These are phyloP conservation scores for Malbranchea cinnamomea DNA, from an alignment of 2,329 filamentous ascomycete genomes.

Conservation along the genomic window DNA sequence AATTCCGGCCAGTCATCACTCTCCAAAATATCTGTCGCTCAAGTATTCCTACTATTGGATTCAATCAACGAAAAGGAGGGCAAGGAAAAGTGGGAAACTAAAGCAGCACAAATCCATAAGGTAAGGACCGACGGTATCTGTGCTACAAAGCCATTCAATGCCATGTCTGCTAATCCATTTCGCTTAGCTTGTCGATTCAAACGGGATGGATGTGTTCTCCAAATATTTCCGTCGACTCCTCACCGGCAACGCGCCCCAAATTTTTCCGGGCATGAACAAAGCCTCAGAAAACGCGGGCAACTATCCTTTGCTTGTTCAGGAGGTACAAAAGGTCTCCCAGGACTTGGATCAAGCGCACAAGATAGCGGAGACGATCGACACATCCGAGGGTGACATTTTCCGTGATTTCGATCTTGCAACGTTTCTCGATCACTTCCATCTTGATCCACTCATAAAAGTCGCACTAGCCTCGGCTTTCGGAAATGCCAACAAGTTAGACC, in stretches of 20 bases:
- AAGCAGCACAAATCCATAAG: conserved; percentile 83
- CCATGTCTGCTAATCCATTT: conserved; percentile 5
- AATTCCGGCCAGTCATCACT: conserved; percentile 46
- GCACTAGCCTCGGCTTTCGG: conserved; percentile 82
- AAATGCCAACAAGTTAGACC: conserved; percentile 59
- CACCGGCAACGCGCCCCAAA: conserved; percentile 76
- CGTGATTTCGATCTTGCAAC: conserved; percentile 91
- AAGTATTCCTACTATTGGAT: conserved; percentile 86
- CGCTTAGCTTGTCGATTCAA: conserved; percentile 72
- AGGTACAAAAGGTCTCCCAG: conserved; percentile 73
- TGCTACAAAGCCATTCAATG: conserved; percentile 3
- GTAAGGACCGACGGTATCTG: conserved; percentile 34
- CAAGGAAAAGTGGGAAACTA: conserved; percentile 78
- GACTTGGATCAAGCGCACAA: conserved; percentile 72
- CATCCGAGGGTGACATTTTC: conserved; percentile 80
- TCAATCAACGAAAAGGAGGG: conserved; percentile 91
- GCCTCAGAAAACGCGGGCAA: conserved; percentile 61
- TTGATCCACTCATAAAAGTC: conserved; percentile 77
- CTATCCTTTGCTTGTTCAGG: conserved; percentile 65
- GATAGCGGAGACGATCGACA: conserved; percentile 87
- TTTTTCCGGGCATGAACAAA: conserved; percentile 69
- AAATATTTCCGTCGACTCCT: conserved; percentile 92
- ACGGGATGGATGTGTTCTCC: conserved; percentile 98
- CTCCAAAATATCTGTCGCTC: conserved; percentile 85
- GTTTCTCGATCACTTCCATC: conserved; percentile 91